Base-by-base conservation (phyloP, 2,329 filamentous ascomycete genomes). In the Drechslerella coelobrocha region DNA sequence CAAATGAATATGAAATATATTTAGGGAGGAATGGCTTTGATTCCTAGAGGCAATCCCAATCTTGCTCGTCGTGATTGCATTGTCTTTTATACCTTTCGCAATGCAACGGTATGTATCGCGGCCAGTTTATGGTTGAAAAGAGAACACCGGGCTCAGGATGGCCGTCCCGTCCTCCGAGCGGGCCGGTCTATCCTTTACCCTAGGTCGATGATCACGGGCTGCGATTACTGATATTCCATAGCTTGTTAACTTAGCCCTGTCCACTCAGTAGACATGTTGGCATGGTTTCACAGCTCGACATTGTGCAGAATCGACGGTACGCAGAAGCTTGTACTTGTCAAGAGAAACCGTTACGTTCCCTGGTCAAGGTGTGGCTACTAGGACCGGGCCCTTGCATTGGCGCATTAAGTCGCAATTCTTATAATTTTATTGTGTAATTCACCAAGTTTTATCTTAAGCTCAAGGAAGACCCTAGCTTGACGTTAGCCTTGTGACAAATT, bases 151-250 rank as follows among this genome's bases (percentile, higher is more conserved):
- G 23, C 47, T 51, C 47, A 51, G 47, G 47, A 51, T 51, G 17
- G 47, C 21, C 47, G 47, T 51, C 24, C 47, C 47, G 47, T 51
- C 31, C 24, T 51, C 47, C 47, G 47, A 26, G 47, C 23, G 23
- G 23, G 6, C 47, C 47, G 47, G 17, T 23, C 47, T 8, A 51
- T n/a, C 47, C 47, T 51, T 29, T 51, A 51, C 47, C 47, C 47
- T 51, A n/a, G 24, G 47, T 29, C 47, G 31, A 3, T 51, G 47
- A 51, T 48, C 45, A 51, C 31, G 47, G 31, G 47, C 47, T n/a
- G 17, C n/a, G 47, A 51, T 51, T 51, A 29, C 9, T 51, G 47
- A 51, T 51, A 51, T 51, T 51, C 31, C 14, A 17, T 26, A 51
- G 31, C 47, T 5, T 27, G 2, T 51, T 21, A 4, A 51, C 47